A percentile compares a stretch with the other conserved stretches of the same genome.
Evolutionary conservation across 2,329 filamentous ascomycete species (phyloP).

Genomic region (Metarhizium robertsii): DNA sequence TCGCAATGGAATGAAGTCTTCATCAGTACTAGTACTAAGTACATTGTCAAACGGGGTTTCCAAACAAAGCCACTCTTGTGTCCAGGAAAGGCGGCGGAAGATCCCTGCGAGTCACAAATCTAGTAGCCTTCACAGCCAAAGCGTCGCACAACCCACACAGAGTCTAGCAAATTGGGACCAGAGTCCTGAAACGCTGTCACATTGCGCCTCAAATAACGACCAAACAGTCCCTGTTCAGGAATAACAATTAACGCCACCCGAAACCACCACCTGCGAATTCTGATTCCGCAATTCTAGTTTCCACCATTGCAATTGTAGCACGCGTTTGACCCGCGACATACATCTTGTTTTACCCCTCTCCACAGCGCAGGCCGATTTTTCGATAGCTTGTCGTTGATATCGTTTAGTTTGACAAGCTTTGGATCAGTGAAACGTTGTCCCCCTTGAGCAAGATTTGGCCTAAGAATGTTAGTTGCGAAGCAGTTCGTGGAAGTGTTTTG

Average conservation of each 20-base stretch:
- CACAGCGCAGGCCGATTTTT: background rate
- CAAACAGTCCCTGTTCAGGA: background rate
- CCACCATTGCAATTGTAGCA: background rate
- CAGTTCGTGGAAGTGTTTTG: background rate
- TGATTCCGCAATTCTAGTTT: background rate
- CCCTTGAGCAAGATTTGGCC: constrained; percentile 82
- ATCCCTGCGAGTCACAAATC: too few relatives aligned
- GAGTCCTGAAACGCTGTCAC: background rate
- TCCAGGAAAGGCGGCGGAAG: too few relatives aligned
- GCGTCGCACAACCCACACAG: background rate
- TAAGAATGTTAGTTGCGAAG: constrained; percentile 26
- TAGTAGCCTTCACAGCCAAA: too few relatives aligned
- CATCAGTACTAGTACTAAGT: too few relatives aligned
- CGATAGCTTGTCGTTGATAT: background rate
- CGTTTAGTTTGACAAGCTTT: constrained; percentile 26
- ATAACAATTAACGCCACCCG: constrained; percentile 4
- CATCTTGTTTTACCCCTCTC: background rate
- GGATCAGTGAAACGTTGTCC: constrained; percentile 80
- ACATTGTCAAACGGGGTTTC: too few relatives aligned
- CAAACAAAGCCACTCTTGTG: too few relatives aligned
- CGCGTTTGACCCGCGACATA: background rate
- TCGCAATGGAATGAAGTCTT: too few relatives aligned
- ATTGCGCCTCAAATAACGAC: constrained; percentile 1
- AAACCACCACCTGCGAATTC: background rate
- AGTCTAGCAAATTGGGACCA: background rate